phyloP scores from a whole-genome alignment of 2,329 filamentous ascomycete genomes.

The Myriosclerotinia duriaeana region DNA sequence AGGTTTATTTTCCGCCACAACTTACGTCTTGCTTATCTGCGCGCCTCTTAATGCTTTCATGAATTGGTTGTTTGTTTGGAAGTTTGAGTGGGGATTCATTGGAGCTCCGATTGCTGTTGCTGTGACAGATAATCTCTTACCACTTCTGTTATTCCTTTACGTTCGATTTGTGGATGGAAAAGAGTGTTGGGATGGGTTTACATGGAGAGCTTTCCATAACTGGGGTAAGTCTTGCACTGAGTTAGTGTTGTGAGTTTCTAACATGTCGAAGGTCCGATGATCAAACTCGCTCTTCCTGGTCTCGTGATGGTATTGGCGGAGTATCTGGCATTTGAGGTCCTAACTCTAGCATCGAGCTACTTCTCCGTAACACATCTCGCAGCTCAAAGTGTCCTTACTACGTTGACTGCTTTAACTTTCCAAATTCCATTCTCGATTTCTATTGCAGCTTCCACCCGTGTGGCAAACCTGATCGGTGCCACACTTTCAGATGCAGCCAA shows the following conservation, averaged over 20 bases:
- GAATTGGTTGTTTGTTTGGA: slow-evolving; percentile 80
- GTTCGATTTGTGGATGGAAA: slow-evolving; percentile 68
- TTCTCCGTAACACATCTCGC: slow-evolving; percentile 79
- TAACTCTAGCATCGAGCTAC: slow-evolving; percentile 79
- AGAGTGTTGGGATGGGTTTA: slow-evolving; percentile 81
- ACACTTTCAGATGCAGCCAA: slow-evolving; percentile 77
- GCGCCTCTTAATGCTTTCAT: slow-evolving; percentile 75
- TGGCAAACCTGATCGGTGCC: slow-evolving; percentile 90
- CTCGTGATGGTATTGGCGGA: slow-evolving; percentile 94
- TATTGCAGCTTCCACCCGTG: slow-evolving; percentile 82
- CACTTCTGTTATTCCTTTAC: slow-evolving; percentile 70
- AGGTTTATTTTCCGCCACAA: slow-evolving; percentile 75
- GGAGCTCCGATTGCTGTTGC: slow-evolving; percentile 78
- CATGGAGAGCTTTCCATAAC: slow-evolving; percentile 66
- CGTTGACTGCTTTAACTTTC: slow-evolving; percentile 76
- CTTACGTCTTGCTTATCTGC: slow-evolving; percentile 73
- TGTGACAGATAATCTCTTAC: slow-evolving; percentile 73
- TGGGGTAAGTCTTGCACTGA: slow-evolving; percentile 52
- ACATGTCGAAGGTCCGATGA: slow-evolving; percentile 61
- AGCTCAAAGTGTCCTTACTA: slow-evolving; percentile 82
- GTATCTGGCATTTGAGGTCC: slow-evolving; percentile 87
- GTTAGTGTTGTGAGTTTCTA: slow-evolving; percentile 19
- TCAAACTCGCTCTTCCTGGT: slow-evolving; percentile 81
- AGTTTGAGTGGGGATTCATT: slow-evolving; percentile 66
- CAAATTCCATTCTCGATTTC: slow-evolving; percentile 90